Conservation (phyloP, 345 rosid genomes). For the Citrus hindsii region DNA sequence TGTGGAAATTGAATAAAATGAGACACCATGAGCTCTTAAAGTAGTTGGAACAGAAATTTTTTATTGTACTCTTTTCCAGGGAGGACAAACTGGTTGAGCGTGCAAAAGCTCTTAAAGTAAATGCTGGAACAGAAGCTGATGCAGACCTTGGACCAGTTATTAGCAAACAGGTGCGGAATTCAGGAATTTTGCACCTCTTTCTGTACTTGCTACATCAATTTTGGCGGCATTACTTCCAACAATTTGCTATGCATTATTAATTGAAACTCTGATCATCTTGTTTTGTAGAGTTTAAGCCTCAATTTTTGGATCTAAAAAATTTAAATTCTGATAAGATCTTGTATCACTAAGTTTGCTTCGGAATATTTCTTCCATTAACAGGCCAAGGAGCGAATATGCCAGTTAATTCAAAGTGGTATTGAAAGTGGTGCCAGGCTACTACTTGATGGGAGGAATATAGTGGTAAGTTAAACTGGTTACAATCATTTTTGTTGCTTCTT, state of each 20-base stretch:
- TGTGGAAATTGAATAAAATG: neutral
- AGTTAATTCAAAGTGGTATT: conserved; percentile 78
- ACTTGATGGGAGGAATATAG: conserved; percentile 84
- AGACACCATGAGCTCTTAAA: neutral
- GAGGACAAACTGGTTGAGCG: conserved; percentile 63
- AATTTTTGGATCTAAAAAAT: neutral
- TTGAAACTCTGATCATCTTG: neutral
- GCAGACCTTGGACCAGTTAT: conserved; percentile 97
- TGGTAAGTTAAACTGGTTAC: conserved; percentile 38
- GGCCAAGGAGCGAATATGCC: conserved; percentile 90
- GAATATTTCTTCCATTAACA: conserved; percentile 31
- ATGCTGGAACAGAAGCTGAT: conserved; percentile 76
- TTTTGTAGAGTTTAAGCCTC: neutral
- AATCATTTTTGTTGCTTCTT: conserved; percentile 1
- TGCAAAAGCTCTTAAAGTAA: conserved; percentile 87
- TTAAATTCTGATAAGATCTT: neutral
- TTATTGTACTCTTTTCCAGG: conserved; percentile 35
- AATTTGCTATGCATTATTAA: neutral
- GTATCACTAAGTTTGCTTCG: neutral
- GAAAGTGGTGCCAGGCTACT: conserved; percentile 78
- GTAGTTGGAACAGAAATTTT: too few relatives aligned
- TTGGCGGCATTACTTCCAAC: neutral
- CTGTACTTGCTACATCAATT: neutral
- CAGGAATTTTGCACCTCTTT: neutral
- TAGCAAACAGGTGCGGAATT: conserved; percentile 57